These are phyloP conservation scores for Boletus sp. DNA, from an alignment of 1,284 basidiomycete genomes.

Conservation along the genomic window DNA sequence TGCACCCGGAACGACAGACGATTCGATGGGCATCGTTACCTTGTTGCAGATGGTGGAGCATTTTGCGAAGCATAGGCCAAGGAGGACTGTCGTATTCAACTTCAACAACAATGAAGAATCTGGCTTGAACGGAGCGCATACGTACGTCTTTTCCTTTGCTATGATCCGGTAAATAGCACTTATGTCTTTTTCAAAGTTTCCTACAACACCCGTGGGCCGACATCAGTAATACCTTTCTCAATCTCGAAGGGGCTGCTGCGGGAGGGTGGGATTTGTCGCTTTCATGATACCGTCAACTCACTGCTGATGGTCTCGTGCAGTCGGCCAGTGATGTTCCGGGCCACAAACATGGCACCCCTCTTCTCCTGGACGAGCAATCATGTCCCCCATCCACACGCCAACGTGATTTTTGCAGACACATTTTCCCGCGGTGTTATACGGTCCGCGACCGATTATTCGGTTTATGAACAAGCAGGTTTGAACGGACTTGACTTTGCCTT, in stretches of 20 bases:
- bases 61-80: slow-evolving; percentile 49
- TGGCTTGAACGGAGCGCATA: slow-evolving; percentile 64
- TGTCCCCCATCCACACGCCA: slow-evolving; percentile 63
- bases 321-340: slow-evolving; percentile 64
- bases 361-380: slow-evolving; percentile 43
- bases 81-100: slow-evolving; percentile 68
- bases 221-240: slow-evolving; percentile 62
- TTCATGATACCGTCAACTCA: not conserved
- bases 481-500: slow-evolving; percentile 71
- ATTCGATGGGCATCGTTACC: slow-evolving; percentile 69
- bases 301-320: slow-evolving; percentile 33
- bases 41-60: slow-evolving; percentile 63
- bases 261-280: slow-evolving; percentile 54
- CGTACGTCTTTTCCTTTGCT: slow-evolving; percentile 35
- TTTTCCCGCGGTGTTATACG: slow-evolving; percentile 59
- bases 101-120: slow-evolving; percentile 83
- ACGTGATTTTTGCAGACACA: slow-evolving; percentile 60
- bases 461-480: slow-evolving; percentile 53
- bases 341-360: slow-evolving; percentile 52
- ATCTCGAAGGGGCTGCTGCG: slow-evolving; percentile 75
- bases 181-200: slow-evolving; percentile 44
- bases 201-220: slow-evolving; percentile 70
- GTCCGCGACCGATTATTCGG: slow-evolving; percentile 65
- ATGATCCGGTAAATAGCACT: not conserved
- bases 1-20: slow-evolving; percentile 69